Conservation (phyloP, 1,284 basidiomycete genomes). For the Peniophora sp. region DNA sequence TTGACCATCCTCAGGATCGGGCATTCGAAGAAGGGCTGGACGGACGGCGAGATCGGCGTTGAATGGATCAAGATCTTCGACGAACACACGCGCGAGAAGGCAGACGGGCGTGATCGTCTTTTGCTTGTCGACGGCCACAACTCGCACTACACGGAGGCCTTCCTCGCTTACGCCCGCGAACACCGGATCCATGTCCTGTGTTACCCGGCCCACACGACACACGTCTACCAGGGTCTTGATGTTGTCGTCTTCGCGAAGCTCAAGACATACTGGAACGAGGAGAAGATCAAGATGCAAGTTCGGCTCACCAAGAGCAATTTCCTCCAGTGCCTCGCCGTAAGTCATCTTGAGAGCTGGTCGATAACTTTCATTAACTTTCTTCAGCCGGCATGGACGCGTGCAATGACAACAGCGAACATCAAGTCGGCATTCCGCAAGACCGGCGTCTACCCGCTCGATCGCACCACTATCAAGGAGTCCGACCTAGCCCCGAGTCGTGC, state of each 20-base stretch:
- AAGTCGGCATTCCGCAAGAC: neutral
- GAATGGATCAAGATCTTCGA: constrained; percentile 30
- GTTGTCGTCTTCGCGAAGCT: constrained; percentile 16
- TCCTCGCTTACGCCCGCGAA: constrained; percentile 25
- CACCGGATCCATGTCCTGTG: constrained; percentile 29
- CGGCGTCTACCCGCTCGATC: neutral
- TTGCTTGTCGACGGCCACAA: constrained; percentile 36
- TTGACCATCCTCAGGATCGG: constrained; percentile 13
- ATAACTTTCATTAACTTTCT: neutral
- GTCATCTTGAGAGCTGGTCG: too few species aligned
- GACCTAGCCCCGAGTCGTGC: neutral
- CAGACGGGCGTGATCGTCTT: constrained; percentile 17
- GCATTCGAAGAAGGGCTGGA: constrained; percentile 28
- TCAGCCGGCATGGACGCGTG: neutral
- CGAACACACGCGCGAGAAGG: constrained; percentile 22
- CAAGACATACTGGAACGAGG: constrained; percentile 13
- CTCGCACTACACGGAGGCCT: constrained; percentile 30
- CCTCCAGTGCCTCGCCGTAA: neutral
- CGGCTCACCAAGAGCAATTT: neutral
- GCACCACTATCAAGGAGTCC: neutral
- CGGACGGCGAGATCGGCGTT: constrained; percentile 25
- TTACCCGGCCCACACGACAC: constrained; percentile 33
- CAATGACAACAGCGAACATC: neutral
- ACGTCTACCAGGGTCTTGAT: constrained; percentile 37
- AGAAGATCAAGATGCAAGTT: constrained; percentile 9